These are phyloP conservation scores for Isabelozyma heimii DNA, from an alignment of 805 yeast genomes.

Conservation along the genomic window DNA sequence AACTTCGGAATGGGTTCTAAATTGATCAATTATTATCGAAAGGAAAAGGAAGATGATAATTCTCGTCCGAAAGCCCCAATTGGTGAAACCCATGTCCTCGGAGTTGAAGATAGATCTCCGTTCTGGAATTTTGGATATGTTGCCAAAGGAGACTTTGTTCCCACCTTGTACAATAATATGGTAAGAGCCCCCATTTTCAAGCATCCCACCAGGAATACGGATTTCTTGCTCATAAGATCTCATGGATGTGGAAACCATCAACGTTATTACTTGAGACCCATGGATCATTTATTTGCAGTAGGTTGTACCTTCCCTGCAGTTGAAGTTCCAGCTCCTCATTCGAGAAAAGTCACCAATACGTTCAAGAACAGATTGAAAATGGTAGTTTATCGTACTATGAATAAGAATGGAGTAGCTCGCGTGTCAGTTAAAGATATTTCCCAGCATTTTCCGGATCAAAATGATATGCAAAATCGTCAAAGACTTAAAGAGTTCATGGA, in stretches of 20 bases:
- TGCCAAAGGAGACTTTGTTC: conserved; percentile 90
- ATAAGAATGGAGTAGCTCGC: conserved; percentile 69
- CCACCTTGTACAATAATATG: conserved; percentile 90
- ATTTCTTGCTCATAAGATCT: conserved; percentile 76
- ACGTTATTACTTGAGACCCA: conserved; percentile 62
- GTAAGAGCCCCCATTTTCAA: conserved; percentile 88
- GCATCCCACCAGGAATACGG: conserved; percentile 77
- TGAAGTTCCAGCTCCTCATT: conserved; percentile 96
- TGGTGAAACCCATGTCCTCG: conserved; percentile 94
- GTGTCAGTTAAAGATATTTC: conserved; percentile 85
- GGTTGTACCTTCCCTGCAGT: conserved; percentile 93
- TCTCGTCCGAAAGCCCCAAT: conserved; percentile 82
- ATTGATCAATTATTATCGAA: conserved; percentile 88
- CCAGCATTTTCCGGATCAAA: conserved; percentile 92
- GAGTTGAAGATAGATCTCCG: conserved; percentile 95
- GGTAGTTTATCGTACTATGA: conserved; percentile 87
- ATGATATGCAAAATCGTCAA: conserved; percentile 96
- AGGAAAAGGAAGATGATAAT: conserved; percentile 73
- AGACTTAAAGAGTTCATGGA: conserved; percentile 97
- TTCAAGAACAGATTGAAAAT: conserved; percentile 87
- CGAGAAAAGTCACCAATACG: conserved; percentile 91
- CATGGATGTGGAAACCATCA: conserved; percentile 77
- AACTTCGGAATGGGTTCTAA: conserved; percentile 96
- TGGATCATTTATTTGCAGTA: conserved; percentile 76
- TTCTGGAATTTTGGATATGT: conserved; percentile 99